Evolutionary conservation across 306 rosid species (phyloP).

Genomic region (Glycine tomentella): DNA sequence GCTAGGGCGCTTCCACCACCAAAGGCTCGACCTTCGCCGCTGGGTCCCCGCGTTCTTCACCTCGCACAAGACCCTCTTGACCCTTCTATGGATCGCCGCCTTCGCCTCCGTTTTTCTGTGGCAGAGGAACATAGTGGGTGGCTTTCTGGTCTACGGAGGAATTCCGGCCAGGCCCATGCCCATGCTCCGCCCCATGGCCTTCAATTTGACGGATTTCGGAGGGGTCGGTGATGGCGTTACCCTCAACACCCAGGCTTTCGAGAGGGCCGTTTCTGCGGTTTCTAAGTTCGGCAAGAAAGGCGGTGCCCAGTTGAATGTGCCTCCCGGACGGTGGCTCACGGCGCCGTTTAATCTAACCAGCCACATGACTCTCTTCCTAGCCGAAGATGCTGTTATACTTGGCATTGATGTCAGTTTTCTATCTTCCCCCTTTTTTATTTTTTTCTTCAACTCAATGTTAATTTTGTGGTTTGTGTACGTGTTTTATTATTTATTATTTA

Average conservation of each 20-base stretch:
- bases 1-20: conserved; percentile 75
- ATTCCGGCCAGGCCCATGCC: conserved; percentile 59
- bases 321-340: conserved; percentile 96
- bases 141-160: conserved; percentile 55
- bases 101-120: conserved; percentile 76
- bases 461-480: not conserved
- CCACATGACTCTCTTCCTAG: conserved; percentile 89
- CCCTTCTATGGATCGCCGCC: conserved; percentile 81
- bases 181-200: conserved; percentile 69
- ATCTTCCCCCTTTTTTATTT: not conserved
- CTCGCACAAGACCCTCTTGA: conserved; percentile 79
- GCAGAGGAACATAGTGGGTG: conserved; percentile 70
- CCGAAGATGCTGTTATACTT: conserved; percentile 82
- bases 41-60: conserved; percentile 67
- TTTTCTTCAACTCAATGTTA: not conserved
- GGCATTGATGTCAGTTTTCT: conserved; percentile 70
- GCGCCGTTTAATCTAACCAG: conserved; percentile 99
- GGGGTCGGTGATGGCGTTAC: conserved; percentile 94
- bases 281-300: conserved; percentile 84
- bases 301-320: conserved; percentile 96
- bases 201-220: conserved; percentile 95
- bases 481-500: not conserved
- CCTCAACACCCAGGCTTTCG: conserved; percentile 83
- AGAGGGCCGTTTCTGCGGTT: conserved; percentile 77
- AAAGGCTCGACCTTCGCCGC: conserved; percentile 76